A percentile compares a stretch with the other conserved stretches of the same genome.
Conservation (phyloP, 2,329 filamentous ascomycete species). For the Pseudopithomyces maydicus region DNA sequence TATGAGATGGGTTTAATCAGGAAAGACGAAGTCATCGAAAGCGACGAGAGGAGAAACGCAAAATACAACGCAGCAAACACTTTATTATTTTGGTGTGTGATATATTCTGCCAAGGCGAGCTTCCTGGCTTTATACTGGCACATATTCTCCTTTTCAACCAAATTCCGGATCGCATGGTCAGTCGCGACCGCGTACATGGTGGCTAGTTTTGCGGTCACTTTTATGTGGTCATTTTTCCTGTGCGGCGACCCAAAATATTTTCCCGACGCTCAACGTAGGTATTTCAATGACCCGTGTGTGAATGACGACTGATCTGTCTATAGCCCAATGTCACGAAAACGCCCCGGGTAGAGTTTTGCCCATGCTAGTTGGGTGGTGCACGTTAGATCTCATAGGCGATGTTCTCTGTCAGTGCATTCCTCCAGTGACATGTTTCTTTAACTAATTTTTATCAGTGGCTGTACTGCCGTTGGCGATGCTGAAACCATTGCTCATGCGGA, state of each 20-base stretch:
- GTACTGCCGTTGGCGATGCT: constrained; percentile 9
- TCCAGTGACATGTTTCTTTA: background rate
- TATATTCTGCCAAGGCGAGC: constrained; percentile 10
- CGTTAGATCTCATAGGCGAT: constrained; percentile 7
- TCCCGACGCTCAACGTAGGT: constrained; percentile 3
- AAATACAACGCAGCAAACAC: constrained; percentile 9
- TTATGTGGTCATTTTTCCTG: constrained; percentile 7
- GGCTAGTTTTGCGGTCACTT: constrained; percentile 1
- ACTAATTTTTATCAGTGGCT: background rate
- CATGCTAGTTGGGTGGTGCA: constrained; percentile 5
- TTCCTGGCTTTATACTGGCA: constrained; percentile 13
- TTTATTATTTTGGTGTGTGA: constrained; percentile 13
- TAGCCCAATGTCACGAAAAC: constrained; percentile 1
- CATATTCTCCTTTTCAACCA: constrained; percentile 6
- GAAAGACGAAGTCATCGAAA: background rate
- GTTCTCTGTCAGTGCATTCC: constrained; percentile 4
- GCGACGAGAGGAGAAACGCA: background rate
- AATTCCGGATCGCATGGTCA: constrained; percentile 10
- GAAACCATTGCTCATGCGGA: constrained; percentile 7
- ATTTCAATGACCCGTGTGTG: background rate
- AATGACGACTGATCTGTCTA: background rate
- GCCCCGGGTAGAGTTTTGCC: background rate
- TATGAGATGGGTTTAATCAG: constrained; percentile 6
- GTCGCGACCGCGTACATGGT: constrained; percentile 1
- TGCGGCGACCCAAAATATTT: constrained; percentile 4